These are phyloP conservation scores for Ganoderma leucocontextum DNA, from an alignment of 1,284 basidiomycete genomes.

Conservation along the genomic window DNA sequence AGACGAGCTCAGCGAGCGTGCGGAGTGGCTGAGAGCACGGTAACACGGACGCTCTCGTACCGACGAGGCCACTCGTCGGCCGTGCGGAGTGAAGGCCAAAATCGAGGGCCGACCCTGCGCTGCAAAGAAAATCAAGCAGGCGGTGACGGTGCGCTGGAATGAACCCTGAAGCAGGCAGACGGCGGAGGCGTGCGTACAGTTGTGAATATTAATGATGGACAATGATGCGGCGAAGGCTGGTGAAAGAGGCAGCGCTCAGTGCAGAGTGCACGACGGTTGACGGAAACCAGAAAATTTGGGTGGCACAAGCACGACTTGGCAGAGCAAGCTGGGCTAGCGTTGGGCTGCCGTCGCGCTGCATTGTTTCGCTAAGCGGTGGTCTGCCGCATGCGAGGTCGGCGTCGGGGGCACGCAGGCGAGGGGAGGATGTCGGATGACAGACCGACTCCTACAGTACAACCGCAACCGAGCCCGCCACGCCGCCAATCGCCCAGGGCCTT, in stretches of 20 bases:
- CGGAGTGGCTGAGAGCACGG: constrained; percentile 8
- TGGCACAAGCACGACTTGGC: neutral
- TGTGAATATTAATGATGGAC: neutral
- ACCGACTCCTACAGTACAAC: constrained; percentile 8
- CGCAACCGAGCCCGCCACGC: neutral
- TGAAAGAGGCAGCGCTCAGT: neutral
- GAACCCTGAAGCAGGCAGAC: neutral
- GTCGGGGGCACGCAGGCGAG: neutral
- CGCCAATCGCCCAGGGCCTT: constrained; percentile 14
- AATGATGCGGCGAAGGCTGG: neutral
- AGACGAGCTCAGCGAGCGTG: too few species aligned
- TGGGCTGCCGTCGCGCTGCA: neutral
- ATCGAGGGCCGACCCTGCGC: constrained; percentile 6
- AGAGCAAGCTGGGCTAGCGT: neutral
- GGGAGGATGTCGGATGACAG: constrained; percentile 26
- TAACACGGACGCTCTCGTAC: too few species aligned
- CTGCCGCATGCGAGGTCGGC: neutral
- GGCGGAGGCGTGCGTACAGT: neutral
- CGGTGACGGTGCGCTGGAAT: neutral
- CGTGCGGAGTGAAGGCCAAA: constrained; percentile 10
- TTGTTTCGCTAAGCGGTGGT: neutral
- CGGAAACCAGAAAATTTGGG: constrained; percentile 11
- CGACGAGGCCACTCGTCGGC: constrained; percentile 10
- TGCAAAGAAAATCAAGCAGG: neutral
- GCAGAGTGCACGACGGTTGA: neutral